These are phyloP conservation scores for Citrus reticulata DNA, from an alignment of 345 rosid genomes.

Conservation along the genomic window DNA sequence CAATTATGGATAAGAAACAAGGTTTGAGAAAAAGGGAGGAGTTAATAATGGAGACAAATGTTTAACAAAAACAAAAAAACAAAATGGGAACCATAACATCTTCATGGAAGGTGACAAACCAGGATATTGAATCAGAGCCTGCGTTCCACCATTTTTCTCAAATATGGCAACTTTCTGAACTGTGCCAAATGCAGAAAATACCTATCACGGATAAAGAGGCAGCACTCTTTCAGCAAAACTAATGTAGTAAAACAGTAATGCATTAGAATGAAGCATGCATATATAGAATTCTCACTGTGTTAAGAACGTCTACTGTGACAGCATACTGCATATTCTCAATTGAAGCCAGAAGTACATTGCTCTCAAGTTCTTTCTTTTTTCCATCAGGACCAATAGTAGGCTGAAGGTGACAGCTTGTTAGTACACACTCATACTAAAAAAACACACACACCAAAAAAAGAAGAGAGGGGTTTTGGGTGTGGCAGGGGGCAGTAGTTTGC, in stretches of 20 bases:
- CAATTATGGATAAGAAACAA: neutral
- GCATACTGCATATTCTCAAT: constrained; percentile 99
- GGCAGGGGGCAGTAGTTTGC: no score
- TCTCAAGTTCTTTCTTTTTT: constrained; percentile 81
- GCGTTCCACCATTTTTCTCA: constrained; percentile 95
- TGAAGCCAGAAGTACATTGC: constrained; percentile 91
- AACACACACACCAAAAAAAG: neutral
- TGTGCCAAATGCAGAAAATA: constrained; percentile 80
- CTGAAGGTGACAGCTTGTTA: constrained; percentile 37
- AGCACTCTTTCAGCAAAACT: constrained; percentile 3
- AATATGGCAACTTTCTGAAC: constrained; percentile 95
- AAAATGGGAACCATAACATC: neutral
- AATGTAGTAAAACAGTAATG: neutral
- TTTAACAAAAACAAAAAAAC: neutral
- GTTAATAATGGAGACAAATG: neutral
- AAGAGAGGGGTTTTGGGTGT: no score
- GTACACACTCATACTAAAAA: neutral
- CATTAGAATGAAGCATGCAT: neutral
- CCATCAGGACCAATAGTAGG: constrained; percentile 86
- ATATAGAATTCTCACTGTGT: constrained; percentile 50
- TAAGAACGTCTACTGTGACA: constrained; percentile 87
- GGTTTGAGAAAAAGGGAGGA: neutral
- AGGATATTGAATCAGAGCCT: constrained; percentile 87
- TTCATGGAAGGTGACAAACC: constrained; percentile 40
- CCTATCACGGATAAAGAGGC: constrained; percentile 36